These are phyloP conservation scores for Xylaria arbuscula DNA, from an alignment of 2,329 filamentous ascomycete species.

Conservation along the genomic window DNA sequence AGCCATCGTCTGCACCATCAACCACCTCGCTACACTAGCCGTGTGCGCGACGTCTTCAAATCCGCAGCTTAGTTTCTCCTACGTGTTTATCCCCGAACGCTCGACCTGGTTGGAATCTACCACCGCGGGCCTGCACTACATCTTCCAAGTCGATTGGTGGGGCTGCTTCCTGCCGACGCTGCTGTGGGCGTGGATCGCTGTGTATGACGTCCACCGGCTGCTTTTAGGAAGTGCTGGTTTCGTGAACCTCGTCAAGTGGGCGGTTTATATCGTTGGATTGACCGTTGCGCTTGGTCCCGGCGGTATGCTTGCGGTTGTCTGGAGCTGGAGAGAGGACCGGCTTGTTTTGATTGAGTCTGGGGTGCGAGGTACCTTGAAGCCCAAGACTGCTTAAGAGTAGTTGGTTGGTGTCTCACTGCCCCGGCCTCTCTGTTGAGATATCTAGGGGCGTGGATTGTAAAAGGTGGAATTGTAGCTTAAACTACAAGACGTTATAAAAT, in stretches of 20 bases:
- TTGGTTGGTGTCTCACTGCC: neutral
- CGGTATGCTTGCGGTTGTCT: constrained; percentile 41
- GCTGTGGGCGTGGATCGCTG: constrained; percentile 45
- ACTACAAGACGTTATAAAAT: too few relatives aligned
- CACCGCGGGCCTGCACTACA: constrained; percentile 46
- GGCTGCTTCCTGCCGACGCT: constrained; percentile 43
- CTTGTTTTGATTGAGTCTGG: constrained; percentile 45
- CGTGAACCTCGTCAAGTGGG: constrained; percentile 35
- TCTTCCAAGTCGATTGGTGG: constrained; percentile 48
- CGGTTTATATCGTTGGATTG: constrained; percentile 37
- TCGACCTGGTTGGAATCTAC: constrained; percentile 39
- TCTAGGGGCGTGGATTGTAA: neutral
- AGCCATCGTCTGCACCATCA: constrained; percentile 39
- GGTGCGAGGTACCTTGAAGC: constrained; percentile 39
- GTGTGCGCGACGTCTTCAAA: constrained; percentile 40
- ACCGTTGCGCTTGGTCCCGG: constrained; percentile 45
- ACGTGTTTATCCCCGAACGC: constrained; percentile 44
- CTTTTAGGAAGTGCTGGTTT: constrained; percentile 24
- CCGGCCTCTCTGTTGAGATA: neutral
- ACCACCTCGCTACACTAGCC: constrained; percentile 43
- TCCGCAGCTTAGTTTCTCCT: constrained; percentile 41
- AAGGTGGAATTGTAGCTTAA: neutral
- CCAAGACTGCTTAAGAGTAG: constrained; percentile 28
- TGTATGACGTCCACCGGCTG: constrained; percentile 43
- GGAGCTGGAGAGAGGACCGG: constrained; percentile 46